Conservation (phyloP, 2,329 filamentous ascomycete species). For the Pseudogymnoascus sp. region DNA sequence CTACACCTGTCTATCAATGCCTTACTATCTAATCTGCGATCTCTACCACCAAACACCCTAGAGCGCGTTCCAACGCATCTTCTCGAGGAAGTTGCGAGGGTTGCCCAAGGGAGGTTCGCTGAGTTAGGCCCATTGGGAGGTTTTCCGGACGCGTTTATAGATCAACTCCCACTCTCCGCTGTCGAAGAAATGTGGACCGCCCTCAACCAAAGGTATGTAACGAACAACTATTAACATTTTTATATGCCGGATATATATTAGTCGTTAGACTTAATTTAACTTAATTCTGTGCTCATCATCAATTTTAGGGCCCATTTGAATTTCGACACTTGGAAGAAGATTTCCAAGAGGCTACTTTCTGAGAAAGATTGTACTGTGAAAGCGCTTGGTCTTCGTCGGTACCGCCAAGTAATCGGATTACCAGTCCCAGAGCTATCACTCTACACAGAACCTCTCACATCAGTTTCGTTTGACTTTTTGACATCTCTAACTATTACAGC, state of each 20-base stretch:
- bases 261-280: neutral
- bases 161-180: neutral
- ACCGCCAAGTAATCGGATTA: conserved; percentile 18
- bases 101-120: neutral
- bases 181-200: conserved; percentile 20
- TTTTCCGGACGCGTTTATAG: neutral
- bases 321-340: conserved; percentile 24
- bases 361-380: conserved; percentile 14
- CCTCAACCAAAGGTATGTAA: conserved; percentile 19
- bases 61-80: conserved; percentile 16
- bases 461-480: conserved; percentile 26
- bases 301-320: conserved; percentile 19
- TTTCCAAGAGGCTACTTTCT: conserved; percentile 21
- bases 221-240: neutral
- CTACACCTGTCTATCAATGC: conserved; percentile 19
- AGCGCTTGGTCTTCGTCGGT: conserved; percentile 18
- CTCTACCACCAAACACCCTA: conserved; percentile 19
- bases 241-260: neutral
- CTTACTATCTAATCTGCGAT: conserved; percentile 19
- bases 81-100: neutral
- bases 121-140: neutral
- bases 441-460: conserved; percentile 24
- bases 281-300: neutral
- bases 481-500: conserved; percentile 26
- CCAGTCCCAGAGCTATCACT: conserved; percentile 19